phyloP scores from a whole-genome alignment of 2,329 filamentous ascomycete genomes.

The Gliomastix tumulicola region DNA sequence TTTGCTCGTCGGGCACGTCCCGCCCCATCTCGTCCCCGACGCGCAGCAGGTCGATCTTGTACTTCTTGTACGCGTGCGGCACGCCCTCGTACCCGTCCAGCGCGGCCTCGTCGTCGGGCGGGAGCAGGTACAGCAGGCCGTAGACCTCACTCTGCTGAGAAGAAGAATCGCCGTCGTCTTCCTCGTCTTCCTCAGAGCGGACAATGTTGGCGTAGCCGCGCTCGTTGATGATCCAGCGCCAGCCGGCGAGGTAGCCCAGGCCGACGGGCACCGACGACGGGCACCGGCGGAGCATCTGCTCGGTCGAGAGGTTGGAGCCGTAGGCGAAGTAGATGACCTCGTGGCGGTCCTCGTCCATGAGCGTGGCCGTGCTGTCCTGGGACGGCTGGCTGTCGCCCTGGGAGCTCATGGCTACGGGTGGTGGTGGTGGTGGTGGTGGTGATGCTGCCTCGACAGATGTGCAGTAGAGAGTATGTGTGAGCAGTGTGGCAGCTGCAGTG shows the following conservation, averaged over 20 bases:
- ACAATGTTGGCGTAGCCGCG: slow-evolving; percentile 66
- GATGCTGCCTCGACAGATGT: too few relatives aligned
- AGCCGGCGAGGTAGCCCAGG: slow-evolving; percentile 47
- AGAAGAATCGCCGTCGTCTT: not conserved
- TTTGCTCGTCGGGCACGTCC: slow-evolving; percentile 11
- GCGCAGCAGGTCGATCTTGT: slow-evolving; percentile 22
- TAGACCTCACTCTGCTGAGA: slow-evolving; percentile 33
- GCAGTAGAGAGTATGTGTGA: too few relatives aligned
- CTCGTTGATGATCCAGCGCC: slow-evolving; percentile 60
- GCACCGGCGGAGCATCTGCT: slow-evolving; percentile 59
- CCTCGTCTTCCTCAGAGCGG: too few relatives aligned
- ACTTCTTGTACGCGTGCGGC: slow-evolving; percentile 53
- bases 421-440: too few relatives aligned
- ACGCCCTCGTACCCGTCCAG: slow-evolving; percentile 58
- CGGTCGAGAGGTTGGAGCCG: slow-evolving; percentile 61
- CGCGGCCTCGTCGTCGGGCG: slow-evolving; percentile 36
- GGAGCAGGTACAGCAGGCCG: slow-evolving; percentile 49
- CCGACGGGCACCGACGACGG: slow-evolving; percentile 48
- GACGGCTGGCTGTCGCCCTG: slow-evolving; percentile 23
- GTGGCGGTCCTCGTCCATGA: slow-evolving; percentile 23
- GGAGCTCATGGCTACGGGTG: slow-evolving; percentile 12
- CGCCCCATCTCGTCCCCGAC: slow-evolving; percentile 11
- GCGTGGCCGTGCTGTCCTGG: slow-evolving; percentile 24
- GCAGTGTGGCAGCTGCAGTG: too few relatives aligned
- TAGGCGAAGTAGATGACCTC: slow-evolving; percentile 60